These are phyloP conservation scores for Phaeosphaeriaceae sp. DNA, from an alignment of 2,329 filamentous ascomycete genomes.

Conservation along the genomic window DNA sequence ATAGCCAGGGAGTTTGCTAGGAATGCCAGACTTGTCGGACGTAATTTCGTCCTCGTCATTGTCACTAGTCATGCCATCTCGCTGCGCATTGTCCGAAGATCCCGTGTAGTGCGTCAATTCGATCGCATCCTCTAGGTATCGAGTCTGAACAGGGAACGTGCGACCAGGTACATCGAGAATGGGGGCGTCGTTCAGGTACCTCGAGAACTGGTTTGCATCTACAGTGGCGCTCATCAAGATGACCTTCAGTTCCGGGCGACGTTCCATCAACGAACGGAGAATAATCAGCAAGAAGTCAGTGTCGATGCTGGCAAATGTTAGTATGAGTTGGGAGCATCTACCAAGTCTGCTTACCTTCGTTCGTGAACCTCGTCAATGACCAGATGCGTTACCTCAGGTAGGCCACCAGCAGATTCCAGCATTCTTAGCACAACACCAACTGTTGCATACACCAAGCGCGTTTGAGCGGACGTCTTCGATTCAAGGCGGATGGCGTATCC, in stretches of 20 bases:
- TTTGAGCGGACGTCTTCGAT: slow-evolving; percentile 81
- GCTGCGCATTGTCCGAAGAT: slow-evolving; percentile 55
- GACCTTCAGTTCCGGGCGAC: slow-evolving; percentile 84
- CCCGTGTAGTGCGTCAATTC: slow-evolving; percentile 78
- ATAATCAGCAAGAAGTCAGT: slow-evolving; percentile 96
- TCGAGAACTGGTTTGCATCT: slow-evolving; percentile 88
- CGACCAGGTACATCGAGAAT: slow-evolving; percentile 90
- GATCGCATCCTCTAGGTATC: slow-evolving; percentile 90
- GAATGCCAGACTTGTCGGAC: slow-evolving; percentile 63
- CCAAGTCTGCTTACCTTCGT: slow-evolving; percentile 57
- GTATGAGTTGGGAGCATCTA: not conserved
- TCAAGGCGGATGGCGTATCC: slow-evolving; percentile 95
- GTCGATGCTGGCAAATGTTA: slow-evolving; percentile 69
- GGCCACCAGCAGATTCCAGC: slow-evolving; percentile 86
- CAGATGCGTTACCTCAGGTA: slow-evolving; percentile 89
- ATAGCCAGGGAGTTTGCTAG: slow-evolving; percentile 74
- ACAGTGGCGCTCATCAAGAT: slow-evolving; percentile 98
- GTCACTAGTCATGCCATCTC: slow-evolving; percentile 55
- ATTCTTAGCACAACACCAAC: slow-evolving; percentile 96
- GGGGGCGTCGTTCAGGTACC: slow-evolving; percentile 84
- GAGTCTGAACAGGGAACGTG: slow-evolving; percentile 89
- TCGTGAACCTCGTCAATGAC: slow-evolving; percentile 99
- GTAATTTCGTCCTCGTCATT: slow-evolving; percentile 56
- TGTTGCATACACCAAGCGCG: slow-evolving; percentile 86
- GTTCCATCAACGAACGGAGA: slow-evolving; percentile 78